Evolutionary conservation across 805 yeast species (phyloP), one percentile per base, ranked within the genome.

Genomic region (Saccharomycopsis amapae): DNA sequence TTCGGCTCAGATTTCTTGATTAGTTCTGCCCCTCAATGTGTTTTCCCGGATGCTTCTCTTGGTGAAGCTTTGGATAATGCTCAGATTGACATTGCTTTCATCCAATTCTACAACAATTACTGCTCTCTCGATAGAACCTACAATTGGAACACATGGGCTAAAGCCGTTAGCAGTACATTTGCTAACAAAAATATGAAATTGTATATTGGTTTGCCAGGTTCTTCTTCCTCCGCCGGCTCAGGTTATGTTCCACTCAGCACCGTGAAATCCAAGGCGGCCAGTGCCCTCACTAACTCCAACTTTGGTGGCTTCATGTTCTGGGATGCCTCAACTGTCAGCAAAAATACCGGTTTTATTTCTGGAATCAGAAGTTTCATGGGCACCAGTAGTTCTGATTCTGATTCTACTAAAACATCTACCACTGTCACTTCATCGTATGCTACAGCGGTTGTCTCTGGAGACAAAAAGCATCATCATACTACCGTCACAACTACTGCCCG

Each of bases 11-110:
- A 63, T 26, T 85, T 81, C 67, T 84, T 81, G 60, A 66, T 88
- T 38, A 79, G 94, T 44, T 95, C 95, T 55, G 90, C 96, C 52
- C 96, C 96, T 17, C 96, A 87, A 67, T 88, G 96, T 68, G 81
- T 78, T 24, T 82, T 79, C 61, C 96, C 96, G 22, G 96, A 88
- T 66, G 81, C 76, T 38, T 72, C 63, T 38, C 68, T 80, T 24
- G 85, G 85, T 63, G 81, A 76, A 40, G 66, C 51, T 40, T 60
- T 73, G 38, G 72, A 77, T 48, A 68, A 68, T 33, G 77, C 85
- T 10, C 69, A 75, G 33, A 69, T 88, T 54, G 96, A 88, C 63
- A 86, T 78, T 61, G 84, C 86, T 3, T 86, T 85, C 59, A 72
- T 88, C 53, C 96, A 86, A 66, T 88, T 88, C 67, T 87, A 87